Conservation (phyloP, 1,284 basidiomycete genomes). For the Boletus albobrunnescens region DNA sequence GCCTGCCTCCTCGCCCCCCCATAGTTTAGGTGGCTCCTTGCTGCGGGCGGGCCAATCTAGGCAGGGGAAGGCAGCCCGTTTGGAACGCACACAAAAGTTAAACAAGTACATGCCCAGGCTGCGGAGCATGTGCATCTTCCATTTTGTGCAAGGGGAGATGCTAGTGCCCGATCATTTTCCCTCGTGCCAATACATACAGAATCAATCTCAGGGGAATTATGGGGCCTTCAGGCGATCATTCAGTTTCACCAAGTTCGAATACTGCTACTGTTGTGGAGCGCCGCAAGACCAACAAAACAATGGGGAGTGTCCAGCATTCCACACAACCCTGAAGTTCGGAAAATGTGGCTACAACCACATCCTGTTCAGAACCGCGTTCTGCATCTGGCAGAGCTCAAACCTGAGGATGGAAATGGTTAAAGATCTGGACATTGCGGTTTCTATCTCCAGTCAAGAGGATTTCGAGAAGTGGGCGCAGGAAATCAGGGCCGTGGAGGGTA, state of each 20-base stretch:
- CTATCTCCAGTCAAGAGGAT: background rate
- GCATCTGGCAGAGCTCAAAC: constrained; percentile 1
- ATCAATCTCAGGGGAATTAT: background rate
- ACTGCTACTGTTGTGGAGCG: background rate
- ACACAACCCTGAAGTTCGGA: background rate
- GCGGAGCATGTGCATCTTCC: background rate
- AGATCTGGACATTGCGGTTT: background rate
- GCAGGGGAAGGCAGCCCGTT: background rate
- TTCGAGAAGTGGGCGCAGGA: background rate
- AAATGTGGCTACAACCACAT: constrained; percentile 5
- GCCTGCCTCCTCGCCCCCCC: background rate
- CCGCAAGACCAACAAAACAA: background rate
- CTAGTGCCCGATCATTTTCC: constrained; percentile 1
- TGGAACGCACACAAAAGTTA: background rate
- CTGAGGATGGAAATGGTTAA: background rate
- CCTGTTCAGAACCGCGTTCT: background rate
- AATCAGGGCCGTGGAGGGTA: background rate
- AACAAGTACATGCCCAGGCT: constrained; percentile 3
- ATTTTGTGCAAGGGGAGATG: background rate
- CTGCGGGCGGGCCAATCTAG: background rate
- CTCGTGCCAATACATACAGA: background rate
- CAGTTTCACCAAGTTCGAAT: background rate
- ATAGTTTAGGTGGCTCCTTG: background rate
- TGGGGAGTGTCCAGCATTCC: background rate
- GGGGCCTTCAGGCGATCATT: background rate